A percentile compares a stretch with the other conserved stretches of the same genome.
Conservation (phyloP, 495 filamentous ascomycete species). For the Chaetomium tenue region DNA sequence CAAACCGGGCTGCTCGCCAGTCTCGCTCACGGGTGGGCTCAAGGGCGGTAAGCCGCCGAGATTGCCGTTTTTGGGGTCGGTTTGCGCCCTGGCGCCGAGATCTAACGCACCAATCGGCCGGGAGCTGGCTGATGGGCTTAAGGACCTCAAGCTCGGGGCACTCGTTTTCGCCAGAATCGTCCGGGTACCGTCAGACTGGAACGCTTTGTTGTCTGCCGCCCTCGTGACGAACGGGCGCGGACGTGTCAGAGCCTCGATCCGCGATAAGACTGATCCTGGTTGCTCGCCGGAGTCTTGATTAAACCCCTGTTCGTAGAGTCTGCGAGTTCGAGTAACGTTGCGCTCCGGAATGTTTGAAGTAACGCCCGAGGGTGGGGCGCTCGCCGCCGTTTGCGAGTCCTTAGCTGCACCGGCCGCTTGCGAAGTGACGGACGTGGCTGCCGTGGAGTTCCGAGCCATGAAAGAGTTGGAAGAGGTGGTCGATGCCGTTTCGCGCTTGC, state of each 20-base stretch:
- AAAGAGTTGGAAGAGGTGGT: constrained; percentile 77
- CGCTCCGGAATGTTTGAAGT: constrained; percentile 46
- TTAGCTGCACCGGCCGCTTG: constrained; percentile 55
- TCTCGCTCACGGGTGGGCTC: constrained; percentile 71
- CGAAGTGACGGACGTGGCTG: constrained; percentile 88
- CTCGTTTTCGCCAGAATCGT: constrained; percentile 44
- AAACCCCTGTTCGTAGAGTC: constrained; percentile 83
- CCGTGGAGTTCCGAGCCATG: constrained; percentile 74
- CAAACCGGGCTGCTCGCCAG: constrained; percentile 57
- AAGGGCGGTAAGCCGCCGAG: constrained; percentile 59
- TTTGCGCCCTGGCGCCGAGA: constrained; percentile 32
- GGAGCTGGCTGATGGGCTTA: constrained; percentile 40
- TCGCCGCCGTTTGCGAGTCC: constrained; percentile 44
- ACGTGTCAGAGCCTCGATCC: constrained; percentile 70
- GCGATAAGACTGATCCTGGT: constrained; percentile 69
- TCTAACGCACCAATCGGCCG: constrained; percentile 34
- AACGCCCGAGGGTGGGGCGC: constrained; percentile 33
- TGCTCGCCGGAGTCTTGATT: constrained; percentile 79
- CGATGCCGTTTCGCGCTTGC: constrained; percentile 79
- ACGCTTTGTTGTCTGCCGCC: constrained; percentile 47
- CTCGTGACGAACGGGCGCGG: constrained; percentile 53
- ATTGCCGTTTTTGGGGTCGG: constrained; percentile 42
- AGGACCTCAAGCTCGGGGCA: constrained; percentile 49
- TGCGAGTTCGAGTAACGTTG: constrained; percentile 61
- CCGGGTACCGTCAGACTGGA: constrained; percentile 35